Evolutionary conservation across 208 protist species (phyloP), one percentile per base, ranked within the genome.

Genomic region (Leishmania guyanensis): DNA sequence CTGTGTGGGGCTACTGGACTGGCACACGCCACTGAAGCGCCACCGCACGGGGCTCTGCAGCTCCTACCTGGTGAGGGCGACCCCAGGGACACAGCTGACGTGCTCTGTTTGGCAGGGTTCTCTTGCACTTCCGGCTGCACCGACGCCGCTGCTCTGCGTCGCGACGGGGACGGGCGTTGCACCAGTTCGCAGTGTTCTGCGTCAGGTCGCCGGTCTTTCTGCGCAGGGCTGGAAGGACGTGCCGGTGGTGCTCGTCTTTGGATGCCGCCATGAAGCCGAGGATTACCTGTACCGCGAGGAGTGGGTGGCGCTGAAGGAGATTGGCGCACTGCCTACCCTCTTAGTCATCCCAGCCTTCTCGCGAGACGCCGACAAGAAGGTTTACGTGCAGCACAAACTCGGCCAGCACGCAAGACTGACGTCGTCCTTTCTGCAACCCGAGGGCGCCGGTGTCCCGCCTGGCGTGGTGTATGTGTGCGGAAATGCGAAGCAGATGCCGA

Each of bases 381-480:
- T 94, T 43, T 98, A 98, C 80, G 94, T 98, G 66, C 94, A 98
- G 83, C 93, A 98, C 83, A 87, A 90, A 39, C 83, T 98, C 58
- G 94, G 92, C 48, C 65, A 91, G 76, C 84, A 94, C 58, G 92
- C 94, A 29, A 80, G 54, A 58, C 79, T 86, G n/a, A 88, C 95
- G 5, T 90, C 79, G 20, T 36, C 62, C 0, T 87, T 98, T 54
- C 43, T 98, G 53, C 75, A 84, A 20, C 81, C 78, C 22, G 62
- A 89, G 26, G 72, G 76, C 5, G 70, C 75, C 50, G 83, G 51
- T 3, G 69, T 86, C 39, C 81, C 51, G 50, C 78, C 79, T 0
- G 79, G 87, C n/a, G 75, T 79, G 39, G 78, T 95, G 36, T 95
- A 94, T 74, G 85, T 98, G 0, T 98, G 94, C 81, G 94, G 94